phyloP scores from a whole-genome alignment of 495 filamentous ascomycete genomes.

The Cercophora sp. region DNA sequence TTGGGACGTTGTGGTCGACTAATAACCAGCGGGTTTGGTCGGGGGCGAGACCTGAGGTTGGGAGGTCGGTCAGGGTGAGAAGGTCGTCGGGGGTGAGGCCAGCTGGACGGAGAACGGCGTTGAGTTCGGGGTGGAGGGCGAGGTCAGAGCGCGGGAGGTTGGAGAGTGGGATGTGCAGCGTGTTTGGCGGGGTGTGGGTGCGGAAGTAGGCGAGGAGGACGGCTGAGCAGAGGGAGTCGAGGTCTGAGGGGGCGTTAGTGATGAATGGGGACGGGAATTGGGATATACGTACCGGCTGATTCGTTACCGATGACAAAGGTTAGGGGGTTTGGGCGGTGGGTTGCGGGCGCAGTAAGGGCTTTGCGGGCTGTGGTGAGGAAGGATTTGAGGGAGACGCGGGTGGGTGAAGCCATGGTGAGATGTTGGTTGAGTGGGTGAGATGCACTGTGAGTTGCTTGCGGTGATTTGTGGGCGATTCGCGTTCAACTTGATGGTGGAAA shows the following conservation, averaged over 20 bases:
- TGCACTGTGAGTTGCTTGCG: too few relatives aligned
- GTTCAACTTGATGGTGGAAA: too few relatives aligned
- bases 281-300: slow-evolving; percentile 54
- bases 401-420: slow-evolving; percentile 10
- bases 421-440: too few relatives aligned
- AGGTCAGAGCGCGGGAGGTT: slow-evolving; percentile 71
- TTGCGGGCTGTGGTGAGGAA: slow-evolving; percentile 41
- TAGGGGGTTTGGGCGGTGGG: slow-evolving; percentile 38
- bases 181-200: slow-evolving; percentile 43
- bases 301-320: slow-evolving; percentile 71
- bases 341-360: slow-evolving; percentile 33
- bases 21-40: slow-evolving; percentile 57
- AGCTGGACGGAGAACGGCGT: slow-evolving; percentile 46
- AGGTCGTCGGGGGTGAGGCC: slow-evolving; percentile 41
- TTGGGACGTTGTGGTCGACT: slow-evolving; percentile 86
- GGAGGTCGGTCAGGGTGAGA: slow-evolving; percentile 51
- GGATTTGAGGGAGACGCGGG: slow-evolving; percentile 25
- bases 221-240: slow-evolving; percentile 86
- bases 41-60: slow-evolving; percentile 22
- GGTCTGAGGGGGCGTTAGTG: slow-evolving; percentile 50
- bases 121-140: slow-evolving; percentile 74
- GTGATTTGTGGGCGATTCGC: too few relatives aligned
- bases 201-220: slow-evolving; percentile 83
- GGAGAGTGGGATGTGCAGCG: slow-evolving; percentile 73
- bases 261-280: not conserved